Evolutionary conservation across 805 yeast species (phyloP).

Genomic region (Saccharomycopsis vini): DNA sequence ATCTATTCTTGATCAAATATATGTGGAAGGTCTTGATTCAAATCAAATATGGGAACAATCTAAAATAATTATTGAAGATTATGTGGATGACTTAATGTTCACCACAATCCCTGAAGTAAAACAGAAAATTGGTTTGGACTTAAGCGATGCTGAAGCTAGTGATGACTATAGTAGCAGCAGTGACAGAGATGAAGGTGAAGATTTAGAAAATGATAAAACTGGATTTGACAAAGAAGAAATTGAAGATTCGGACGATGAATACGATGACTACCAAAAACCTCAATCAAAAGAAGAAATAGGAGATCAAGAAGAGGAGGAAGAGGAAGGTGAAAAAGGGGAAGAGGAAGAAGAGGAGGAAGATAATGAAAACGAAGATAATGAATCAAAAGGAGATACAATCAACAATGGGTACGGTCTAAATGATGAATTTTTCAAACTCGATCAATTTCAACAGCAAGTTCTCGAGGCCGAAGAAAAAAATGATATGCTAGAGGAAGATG

Average conservation of each 20-base stretch:
- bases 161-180: slow-evolving; percentile 23
- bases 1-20: slow-evolving; percentile 71
- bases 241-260: slow-evolving; percentile 23
- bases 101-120: slow-evolving; percentile 46
- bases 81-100: slow-evolving; percentile 53
- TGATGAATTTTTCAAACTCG: slow-evolving; percentile 78
- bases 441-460: slow-evolving; percentile 72
- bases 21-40: slow-evolving; percentile 80
- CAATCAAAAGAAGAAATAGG: slow-evolving; percentile 26
- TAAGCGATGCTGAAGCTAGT: slow-evolving; percentile 21
- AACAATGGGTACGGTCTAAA: slow-evolving; percentile 48
- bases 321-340: slow-evolving; percentile 24
- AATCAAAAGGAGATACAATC: slow-evolving; percentile 12
- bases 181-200: slow-evolving; percentile 16
- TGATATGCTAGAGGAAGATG: slow-evolving; percentile 37
- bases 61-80: slow-evolving; percentile 73
- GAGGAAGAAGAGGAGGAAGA: slow-evolving; percentile 25
- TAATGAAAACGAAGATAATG: slow-evolving; percentile 24
- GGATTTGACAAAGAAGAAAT: slow-evolving; percentile 18
- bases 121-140: slow-evolving; percentile 26
- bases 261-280: slow-evolving; percentile 23
- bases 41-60: slow-evolving; percentile 92
- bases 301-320: slow-evolving; percentile 29
- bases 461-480: slow-evolving; percentile 47
- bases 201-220: slow-evolving; percentile 15